Conservation (phyloP, 192 early-diverging fungal genomes). For the Umbelopsis isabellina region DNA sequence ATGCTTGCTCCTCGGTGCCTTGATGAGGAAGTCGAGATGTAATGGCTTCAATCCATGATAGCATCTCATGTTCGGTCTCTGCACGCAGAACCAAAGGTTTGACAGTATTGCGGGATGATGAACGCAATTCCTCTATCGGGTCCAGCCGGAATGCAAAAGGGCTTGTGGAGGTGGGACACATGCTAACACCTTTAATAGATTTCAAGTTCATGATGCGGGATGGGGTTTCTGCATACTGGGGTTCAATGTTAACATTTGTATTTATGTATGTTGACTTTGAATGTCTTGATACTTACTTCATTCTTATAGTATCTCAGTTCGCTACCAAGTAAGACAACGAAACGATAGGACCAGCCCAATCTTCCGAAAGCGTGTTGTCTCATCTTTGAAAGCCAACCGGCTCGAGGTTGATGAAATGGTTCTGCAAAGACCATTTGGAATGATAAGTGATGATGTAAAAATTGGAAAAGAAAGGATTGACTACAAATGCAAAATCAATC, state of each 20-base stretch:
- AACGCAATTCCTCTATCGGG: neutral
- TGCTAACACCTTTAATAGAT: constrained; percentile 19
- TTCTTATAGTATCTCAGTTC: constrained; percentile 33
- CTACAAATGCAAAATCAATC: neutral
- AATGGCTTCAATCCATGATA: constrained; percentile 15
- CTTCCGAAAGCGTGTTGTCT: constrained; percentile 14
- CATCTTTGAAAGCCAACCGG: constrained; percentile 18
- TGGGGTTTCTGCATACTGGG: constrained; percentile 3
- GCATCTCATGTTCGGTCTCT: constrained; percentile 7
- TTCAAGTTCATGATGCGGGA: neutral
- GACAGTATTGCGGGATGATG: neutral
- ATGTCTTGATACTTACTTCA: constrained; percentile 12
- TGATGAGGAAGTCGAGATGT: constrained; percentile 9
- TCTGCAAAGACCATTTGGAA: too few relatives aligned
- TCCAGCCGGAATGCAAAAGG: constrained; percentile 10
- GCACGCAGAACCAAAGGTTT: constrained; percentile 5
- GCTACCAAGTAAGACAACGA: constrained; percentile 32
- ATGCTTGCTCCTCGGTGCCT: constrained; percentile 1
- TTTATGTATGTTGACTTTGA: neutral
- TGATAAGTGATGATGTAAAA: constrained; percentile 3
- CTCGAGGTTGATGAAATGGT: constrained; percentile 8
- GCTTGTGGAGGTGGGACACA: neutral
- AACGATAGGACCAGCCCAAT: constrained; percentile 29
- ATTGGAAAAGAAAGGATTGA: constrained; percentile 1
- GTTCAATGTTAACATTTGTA: neutral